These are phyloP conservation scores for Colletotrichum sp. DNA, from an alignment of 2,329 filamentous ascomycete species.

Conservation along the genomic window DNA sequence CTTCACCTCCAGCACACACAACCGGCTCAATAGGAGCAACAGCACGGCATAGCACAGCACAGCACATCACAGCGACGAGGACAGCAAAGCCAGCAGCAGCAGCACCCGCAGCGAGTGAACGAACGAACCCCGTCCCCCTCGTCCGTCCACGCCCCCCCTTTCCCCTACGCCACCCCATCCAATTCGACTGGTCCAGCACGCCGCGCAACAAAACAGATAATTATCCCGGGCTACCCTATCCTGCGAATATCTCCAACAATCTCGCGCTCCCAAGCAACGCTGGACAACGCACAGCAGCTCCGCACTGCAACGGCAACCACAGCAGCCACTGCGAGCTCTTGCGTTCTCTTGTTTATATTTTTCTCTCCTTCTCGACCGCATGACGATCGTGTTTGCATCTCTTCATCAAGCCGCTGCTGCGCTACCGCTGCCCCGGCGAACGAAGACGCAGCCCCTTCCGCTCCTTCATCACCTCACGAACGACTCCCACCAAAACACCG, in stretches of 20 bases:
- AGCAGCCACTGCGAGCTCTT: background rate
- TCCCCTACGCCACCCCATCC: background rate
- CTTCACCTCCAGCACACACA: background rate
- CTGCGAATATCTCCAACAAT: conserved; percentile 9
- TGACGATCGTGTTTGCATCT: background rate
- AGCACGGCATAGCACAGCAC: background rate
- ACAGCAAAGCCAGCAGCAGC: background rate
- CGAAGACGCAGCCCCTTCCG: background rate
- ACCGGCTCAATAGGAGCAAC: background rate
- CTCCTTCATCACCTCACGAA: background rate
- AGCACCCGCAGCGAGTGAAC: background rate
- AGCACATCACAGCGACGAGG: background rate
- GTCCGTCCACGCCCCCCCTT: background rate
- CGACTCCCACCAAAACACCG: background rate
- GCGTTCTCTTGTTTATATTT: background rate
- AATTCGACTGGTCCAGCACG: background rate
- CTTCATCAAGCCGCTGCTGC: conserved; percentile 4
- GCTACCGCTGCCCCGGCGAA: background rate
- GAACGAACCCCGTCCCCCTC: background rate
- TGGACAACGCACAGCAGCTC: conserved; percentile 14
- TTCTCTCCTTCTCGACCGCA: background rate
- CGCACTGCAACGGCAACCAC: background rate
- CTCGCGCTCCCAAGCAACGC: conserved; percentile 8
- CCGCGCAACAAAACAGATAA: conserved; percentile 17
- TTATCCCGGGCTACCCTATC: conserved; percentile 12